Percentiles rank a stretch among this genome's conserved stretches.
These are phyloP conservation scores for Mortierella sp. DNA, from an alignment of 371 early-diverging fungal species.

Conservation along the genomic window DNA sequence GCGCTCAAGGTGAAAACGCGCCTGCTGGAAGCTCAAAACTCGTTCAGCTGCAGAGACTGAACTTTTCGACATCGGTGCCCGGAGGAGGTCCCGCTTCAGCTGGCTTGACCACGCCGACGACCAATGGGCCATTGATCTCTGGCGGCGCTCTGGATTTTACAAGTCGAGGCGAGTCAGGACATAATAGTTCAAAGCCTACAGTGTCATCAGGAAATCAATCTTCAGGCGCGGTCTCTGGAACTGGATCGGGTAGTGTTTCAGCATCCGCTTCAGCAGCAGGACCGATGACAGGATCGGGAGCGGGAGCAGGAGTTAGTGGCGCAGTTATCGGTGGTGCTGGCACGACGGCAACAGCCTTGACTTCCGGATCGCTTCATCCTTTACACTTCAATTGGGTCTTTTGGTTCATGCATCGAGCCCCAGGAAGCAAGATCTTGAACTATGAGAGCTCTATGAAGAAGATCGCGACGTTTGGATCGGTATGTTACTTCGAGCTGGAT, in stretches of 20 bases:
- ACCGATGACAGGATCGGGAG: not conserved
- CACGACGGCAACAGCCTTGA: not conserved
- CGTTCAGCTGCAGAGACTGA: conserved; percentile 42
- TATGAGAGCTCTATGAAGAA: conserved; percentile 91
- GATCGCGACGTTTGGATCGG: conserved; percentile 86
- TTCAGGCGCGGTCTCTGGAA: not conserved
- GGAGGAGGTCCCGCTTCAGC: conserved; percentile 14
- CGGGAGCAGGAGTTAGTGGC: conserved; percentile 9
- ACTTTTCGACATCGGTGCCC: conserved; percentile 9
- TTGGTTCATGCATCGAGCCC: conserved; percentile 93
- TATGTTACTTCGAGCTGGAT: conserved; percentile 34
- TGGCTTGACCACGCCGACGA: not conserved
- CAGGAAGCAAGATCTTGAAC: conserved; percentile 87
- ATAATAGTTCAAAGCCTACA: conserved; percentile 13
- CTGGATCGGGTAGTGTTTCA: conserved; percentile 13
- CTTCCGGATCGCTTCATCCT: conserved; percentile 29
- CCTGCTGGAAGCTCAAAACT: conserved; percentile 42
- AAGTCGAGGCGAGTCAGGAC: conserved; percentile 11
- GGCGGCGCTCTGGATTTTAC: conserved; percentile 46
- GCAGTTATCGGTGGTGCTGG: conserved; percentile 11
- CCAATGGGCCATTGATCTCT: conserved; percentile 21
- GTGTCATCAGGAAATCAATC: conserved; percentile 17
- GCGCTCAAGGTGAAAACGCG: conserved; percentile 32
- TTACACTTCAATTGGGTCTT: conserved; percentile 76
- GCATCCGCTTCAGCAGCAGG: not conserved